These are phyloP conservation scores for Phlyctochytrium planicorne DNA, from an alignment of 192 early-diverging fungal species.

Conservation along the genomic window DNA sequence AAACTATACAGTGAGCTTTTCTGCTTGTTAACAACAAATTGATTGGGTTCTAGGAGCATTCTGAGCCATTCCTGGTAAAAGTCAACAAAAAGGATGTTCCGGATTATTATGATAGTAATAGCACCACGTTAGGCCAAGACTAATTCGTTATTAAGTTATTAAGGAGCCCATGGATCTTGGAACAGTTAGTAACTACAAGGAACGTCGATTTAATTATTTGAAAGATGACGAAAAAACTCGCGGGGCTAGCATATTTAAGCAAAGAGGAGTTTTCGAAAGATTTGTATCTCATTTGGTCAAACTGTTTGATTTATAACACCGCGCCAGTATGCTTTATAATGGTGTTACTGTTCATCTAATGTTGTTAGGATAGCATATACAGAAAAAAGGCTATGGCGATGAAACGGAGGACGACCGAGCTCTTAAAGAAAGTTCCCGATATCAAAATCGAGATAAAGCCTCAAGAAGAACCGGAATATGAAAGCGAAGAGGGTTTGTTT, in stretches of 20 bases:
- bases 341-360: constrained; percentile 11
- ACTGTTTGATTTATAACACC: constrained; percentile 90
- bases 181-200: constrained; percentile 43
- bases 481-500: constrained; percentile 45
- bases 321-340: constrained; percentile 50
- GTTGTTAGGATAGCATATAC: constrained; percentile 72
- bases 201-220: neutral
- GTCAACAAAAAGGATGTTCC: constrained; percentile 89
- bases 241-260: constrained; percentile 74
- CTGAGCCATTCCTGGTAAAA: constrained; percentile 79
- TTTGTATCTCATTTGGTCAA: constrained; percentile 85
- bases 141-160: constrained; percentile 62
- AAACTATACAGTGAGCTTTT: constrained; percentile 55
- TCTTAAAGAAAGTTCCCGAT: constrained; percentile 83
- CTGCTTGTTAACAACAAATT: neutral
- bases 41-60: constrained; percentile 61
- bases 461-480: constrained; percentile 55
- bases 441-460: constrained; percentile 68
- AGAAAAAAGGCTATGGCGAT: constrained; percentile 81
- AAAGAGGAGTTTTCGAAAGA: constrained; percentile 89
- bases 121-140: neutral
- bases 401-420: constrained; percentile 68
- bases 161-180: constrained; percentile 94
- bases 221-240: constrained; percentile 84
- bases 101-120: constrained; percentile 79